phyloP scores from a whole-genome alignment of 352 stramenopile genomes.

The Thalassiosira pacifica region DNA sequence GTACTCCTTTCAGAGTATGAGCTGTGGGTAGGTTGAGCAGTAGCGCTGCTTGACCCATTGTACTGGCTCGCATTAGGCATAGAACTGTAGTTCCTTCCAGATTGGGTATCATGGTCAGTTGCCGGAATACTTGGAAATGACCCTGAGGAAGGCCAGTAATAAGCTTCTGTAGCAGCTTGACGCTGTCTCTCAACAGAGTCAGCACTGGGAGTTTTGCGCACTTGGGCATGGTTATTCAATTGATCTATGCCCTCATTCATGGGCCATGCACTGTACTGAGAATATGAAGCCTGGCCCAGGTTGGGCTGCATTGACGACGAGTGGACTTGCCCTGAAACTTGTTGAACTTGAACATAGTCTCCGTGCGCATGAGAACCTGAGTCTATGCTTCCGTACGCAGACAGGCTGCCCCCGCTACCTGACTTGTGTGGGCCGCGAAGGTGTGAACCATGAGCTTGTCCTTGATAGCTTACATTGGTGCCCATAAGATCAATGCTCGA shows the following conservation, averaged over 20 bases:
- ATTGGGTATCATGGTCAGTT: conserved; percentile 13
- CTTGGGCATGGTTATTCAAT: conserved; percentile 31
- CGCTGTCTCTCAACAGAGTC: conserved; percentile 34
- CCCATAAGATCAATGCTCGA: conserved; percentile 46
- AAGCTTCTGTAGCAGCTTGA: conserved; percentile 1
- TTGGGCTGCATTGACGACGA: not conserved
- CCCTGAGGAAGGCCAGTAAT: conserved; percentile 34
- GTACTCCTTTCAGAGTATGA: conserved; percentile 14
- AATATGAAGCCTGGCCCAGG: conserved; percentile 22
- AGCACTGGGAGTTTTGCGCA: conserved; percentile 2
- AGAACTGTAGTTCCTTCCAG: not conserved
- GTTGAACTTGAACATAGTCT: too few relatives aligned
- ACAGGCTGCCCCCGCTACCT: conserved; percentile 48
- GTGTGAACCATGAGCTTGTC: conserved; percentile 4
- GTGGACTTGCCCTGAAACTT: conserved; percentile 1
- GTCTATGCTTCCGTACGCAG: conserved; percentile 43
- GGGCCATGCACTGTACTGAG: conserved; percentile 28
- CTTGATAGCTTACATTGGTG: conserved; percentile 28
- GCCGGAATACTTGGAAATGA: conserved; percentile 34
- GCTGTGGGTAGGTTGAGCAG: not conserved
- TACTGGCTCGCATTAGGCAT: not conserved
- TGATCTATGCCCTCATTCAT: conserved; percentile 25
- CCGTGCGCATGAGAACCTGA: conserved; percentile 20
- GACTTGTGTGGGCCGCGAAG: conserved; percentile 15
- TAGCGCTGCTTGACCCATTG: not conserved